These are phyloP conservation scores for Psidium guajava DNA, from an alignment of 345 rosid genomes.

Conservation along the genomic window DNA sequence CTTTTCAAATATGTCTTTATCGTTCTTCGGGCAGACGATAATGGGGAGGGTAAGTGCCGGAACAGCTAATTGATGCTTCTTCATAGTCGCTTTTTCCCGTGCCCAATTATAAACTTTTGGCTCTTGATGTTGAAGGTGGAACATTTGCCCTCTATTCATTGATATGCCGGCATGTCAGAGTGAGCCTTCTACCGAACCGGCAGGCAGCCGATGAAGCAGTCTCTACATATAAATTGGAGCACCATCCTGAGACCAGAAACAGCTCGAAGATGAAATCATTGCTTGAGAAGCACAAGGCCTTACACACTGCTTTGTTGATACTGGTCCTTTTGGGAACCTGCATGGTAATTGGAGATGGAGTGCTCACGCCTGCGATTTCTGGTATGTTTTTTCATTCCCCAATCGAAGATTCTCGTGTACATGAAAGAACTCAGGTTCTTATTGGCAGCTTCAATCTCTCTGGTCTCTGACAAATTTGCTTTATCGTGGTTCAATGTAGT, in stretches of 20 bases:
- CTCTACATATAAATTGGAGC: constrained; percentile 7
- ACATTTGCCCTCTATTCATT: constrained; percentile 11
- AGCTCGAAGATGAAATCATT: constrained; percentile 1
- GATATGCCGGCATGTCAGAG: constrained; percentile 11
- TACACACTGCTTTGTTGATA: constrained; percentile 7
- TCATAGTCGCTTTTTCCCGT: neutral
- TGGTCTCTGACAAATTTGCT: neutral
- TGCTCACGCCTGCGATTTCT: constrained; percentile 12
- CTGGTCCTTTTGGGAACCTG: constrained; percentile 12
- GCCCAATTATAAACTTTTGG: neutral
- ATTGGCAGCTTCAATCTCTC: neutral
- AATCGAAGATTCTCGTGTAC: neutral
- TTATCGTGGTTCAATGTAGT: constrained; percentile 26
- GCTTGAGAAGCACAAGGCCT: constrained; percentile 5
- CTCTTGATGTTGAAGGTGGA: constrained; percentile 3
- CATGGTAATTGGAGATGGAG: constrained; percentile 14
- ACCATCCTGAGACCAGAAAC: neutral
- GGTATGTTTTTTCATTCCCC: neutral
- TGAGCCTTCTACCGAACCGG: constrained; percentile 8
- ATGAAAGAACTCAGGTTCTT: neutral
- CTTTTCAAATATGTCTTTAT: constrained; percentile 14
- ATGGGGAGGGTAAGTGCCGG: constrained; percentile 5
- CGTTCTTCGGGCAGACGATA: constrained; percentile 12
- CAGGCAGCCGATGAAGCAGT: constrained; percentile 10
- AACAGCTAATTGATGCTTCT: neutral